Evolutionary conservation across 169 alveolate species (phyloP).

Genomic region (Cyclospora cayetanensis): DNA sequence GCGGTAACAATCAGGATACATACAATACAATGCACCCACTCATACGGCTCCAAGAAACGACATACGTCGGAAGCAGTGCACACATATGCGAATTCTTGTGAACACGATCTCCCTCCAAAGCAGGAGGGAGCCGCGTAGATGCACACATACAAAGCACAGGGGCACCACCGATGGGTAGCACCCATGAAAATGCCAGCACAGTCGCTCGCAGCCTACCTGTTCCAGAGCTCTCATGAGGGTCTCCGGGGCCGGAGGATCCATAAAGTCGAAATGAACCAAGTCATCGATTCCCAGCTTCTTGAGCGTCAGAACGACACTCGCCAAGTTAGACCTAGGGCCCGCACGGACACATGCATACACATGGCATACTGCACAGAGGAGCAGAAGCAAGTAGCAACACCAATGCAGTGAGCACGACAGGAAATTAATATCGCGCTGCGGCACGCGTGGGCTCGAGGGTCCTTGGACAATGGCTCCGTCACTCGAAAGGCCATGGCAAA

Average conservation of each 20-base stretch:
- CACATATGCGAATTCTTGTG: neutral
- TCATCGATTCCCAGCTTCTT: conserved; percentile 97
- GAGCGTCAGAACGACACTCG: conserved; percentile 95
- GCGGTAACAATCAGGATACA: neutral
- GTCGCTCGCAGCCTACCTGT: neutral
- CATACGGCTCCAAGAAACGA: neutral
- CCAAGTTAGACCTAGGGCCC: conserved; percentile 94
- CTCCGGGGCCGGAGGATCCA: conserved; percentile 99
- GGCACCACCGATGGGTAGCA: neutral
- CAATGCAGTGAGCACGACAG: neutral
- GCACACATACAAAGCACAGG: neutral
- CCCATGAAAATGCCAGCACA: neutral
- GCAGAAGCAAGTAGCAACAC: neutral
- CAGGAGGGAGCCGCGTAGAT: neutral
- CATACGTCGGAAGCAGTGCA: neutral
- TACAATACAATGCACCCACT: neutral
- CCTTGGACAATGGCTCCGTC: no score
- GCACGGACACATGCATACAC: neutral
- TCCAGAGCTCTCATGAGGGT: conserved; percentile 77
- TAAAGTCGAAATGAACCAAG: conserved; percentile 97
- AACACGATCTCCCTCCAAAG: neutral
- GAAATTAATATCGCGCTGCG: neutral
- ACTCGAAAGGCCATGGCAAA: no score
- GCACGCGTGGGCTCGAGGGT: no score
- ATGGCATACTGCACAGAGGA: neutral